Percentiles rank a stretch among this genome's conserved stretches.
phyloP scores from a whole-genome alignment of 805 yeast species.

The Wickerhamiella nectarea region DNA sequence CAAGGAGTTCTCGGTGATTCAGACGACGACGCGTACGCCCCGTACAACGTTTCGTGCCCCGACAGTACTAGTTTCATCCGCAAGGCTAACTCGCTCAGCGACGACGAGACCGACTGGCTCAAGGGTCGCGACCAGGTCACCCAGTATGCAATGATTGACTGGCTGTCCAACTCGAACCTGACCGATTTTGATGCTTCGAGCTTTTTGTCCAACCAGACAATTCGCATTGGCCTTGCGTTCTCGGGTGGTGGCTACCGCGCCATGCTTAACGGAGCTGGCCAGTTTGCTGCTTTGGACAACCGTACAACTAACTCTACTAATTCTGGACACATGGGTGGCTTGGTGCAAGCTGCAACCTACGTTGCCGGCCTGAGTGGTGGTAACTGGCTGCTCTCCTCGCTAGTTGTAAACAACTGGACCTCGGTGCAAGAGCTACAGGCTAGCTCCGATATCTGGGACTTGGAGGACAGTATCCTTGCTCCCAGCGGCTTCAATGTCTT shows the following conservation, averaged over 20 bases:
- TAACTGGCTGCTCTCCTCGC: slow-evolving; percentile 61
- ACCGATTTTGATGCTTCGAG: slow-evolving; percentile 35
- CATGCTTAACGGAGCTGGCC: slow-evolving; percentile 76
- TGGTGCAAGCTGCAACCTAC: slow-evolving; percentile 57
- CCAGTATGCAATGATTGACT: slow-evolving; percentile 30
- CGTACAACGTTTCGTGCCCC: slow-evolving; percentile 35
- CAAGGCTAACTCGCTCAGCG: slow-evolving; percentile 21
- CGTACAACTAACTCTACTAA: slow-evolving; percentile 44
- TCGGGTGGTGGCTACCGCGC: slow-evolving; percentile 90
- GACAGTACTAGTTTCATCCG: slow-evolving; percentile 22
- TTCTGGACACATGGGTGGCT: slow-evolving; percentile 52
- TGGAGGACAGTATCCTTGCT: slow-evolving; percentile 43
- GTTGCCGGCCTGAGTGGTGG: slow-evolving; percentile 76
- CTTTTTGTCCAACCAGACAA: slow-evolving; percentile 23
- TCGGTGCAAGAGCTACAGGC: slow-evolving; percentile 47
- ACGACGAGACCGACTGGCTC: slow-evolving; percentile 24
- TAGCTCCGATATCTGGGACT: slow-evolving; percentile 47
- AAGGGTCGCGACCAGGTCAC: slow-evolving; percentile 24
- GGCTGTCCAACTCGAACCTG: slow-evolving; percentile 34
- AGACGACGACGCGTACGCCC: slow-evolving; percentile 32
- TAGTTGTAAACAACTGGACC: slow-evolving; percentile 60
- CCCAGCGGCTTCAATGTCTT: slow-evolving; percentile 52
- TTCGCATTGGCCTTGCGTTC: slow-evolving; percentile 44
- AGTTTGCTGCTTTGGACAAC: slow-evolving; percentile 63
- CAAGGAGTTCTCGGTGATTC: not conserved